Percentiles rank a stretch among this genome's conserved stretches.
Evolutionary conservation across 495 filamentous ascomycete species (phyloP).

Genomic region (Podospora pseudocomata): DNA sequence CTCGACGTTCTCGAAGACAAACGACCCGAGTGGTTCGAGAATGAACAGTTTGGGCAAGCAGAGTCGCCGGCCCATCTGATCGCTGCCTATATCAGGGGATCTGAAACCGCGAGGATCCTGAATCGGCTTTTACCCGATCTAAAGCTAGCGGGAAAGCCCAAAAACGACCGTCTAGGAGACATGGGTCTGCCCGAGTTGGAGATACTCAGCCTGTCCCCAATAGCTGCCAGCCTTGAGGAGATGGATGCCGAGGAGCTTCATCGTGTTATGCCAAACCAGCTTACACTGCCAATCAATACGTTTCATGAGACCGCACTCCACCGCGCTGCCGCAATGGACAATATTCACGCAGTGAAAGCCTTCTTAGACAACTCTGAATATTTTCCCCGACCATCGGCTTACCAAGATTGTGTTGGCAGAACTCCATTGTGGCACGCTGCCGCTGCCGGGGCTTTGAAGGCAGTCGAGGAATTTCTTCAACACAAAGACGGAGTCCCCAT

Average conservation of each 20-base stretch:
- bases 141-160: background rate
- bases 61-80: background rate
- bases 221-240: background rate
- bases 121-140: background rate
- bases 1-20: background rate
- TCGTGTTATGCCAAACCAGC: background rate
- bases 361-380: background rate
- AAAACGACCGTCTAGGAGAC: background rate
- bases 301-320: conserved; percentile 1
- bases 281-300: background rate
- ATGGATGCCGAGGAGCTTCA: background rate
- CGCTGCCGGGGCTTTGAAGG: conserved; percentile 1
- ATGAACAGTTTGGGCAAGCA: background rate
- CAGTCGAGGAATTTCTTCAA: background rate
- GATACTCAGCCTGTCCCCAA: background rate
- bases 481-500: background rate
- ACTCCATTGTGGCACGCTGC: conserved; percentile 10
- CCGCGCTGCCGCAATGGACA: conserved; percentile 5
- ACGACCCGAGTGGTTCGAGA: background rate
- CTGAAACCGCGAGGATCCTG: background rate
- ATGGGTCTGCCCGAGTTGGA: background rate
- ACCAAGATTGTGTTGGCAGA: conserved; percentile 3
- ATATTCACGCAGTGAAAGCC: background rate
- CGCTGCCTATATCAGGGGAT: background rate
- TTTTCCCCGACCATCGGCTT: background rate